Conservation (phyloP, 1,284 basidiomycete species). For the Mycena sp. region DNA sequence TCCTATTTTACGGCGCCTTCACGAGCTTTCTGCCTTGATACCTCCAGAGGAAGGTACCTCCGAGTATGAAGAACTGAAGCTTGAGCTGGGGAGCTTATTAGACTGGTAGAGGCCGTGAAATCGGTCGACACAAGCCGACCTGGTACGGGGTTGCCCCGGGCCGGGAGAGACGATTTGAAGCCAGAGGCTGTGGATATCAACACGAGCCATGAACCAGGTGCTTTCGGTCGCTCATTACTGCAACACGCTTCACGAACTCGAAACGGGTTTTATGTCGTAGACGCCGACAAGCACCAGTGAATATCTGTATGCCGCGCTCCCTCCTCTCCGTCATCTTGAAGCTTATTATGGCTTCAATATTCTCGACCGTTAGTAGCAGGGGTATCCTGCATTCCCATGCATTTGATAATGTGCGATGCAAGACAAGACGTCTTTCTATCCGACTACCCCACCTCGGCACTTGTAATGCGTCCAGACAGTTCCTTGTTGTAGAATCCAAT, state of each 20-base stretch:
- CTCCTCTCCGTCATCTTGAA: too few species aligned
- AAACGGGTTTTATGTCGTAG: constrained; percentile 29
- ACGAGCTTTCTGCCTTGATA: constrained; percentile 74
- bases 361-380: too few species aligned
- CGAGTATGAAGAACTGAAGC: constrained; percentile 58
- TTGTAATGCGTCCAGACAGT: too few species aligned
- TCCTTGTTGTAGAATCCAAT: constrained; percentile 33
- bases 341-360: too few species aligned
- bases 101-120: constrained; percentile 81
- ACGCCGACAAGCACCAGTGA: constrained; percentile 27
- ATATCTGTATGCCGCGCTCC: too few species aligned
- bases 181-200: constrained; percentile 47
- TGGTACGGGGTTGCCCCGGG: constrained; percentile 24
- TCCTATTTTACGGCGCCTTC: constrained; percentile 65
- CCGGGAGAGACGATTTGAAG: constrained; percentile 58
- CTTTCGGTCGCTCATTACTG: constrained; percentile 16
- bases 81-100: constrained; percentile 73
- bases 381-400: too few species aligned
- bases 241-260: constrained; percentile 22
- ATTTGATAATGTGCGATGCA: too few species aligned
- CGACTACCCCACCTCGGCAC: too few species aligned
- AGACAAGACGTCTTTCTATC: too few species aligned
- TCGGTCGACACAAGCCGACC: constrained; percentile 59
- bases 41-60: constrained; percentile 65
- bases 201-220: constrained; percentile 25